These are phyloP conservation scores for Agaricus bisporus DNA, from an alignment of 768 basidiomycete genomes.

Conservation along the genomic window DNA sequence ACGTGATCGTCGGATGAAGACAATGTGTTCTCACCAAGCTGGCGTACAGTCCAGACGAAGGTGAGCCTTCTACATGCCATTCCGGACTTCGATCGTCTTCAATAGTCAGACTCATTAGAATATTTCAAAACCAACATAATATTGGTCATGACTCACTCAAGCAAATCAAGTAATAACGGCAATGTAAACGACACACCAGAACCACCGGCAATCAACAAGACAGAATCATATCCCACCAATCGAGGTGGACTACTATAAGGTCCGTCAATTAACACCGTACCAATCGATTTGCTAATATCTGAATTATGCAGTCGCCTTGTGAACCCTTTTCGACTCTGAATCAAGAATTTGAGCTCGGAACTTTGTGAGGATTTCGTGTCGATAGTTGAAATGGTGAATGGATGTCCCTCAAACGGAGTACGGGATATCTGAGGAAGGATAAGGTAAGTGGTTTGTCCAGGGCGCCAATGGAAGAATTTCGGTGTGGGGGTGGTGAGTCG, in stretches of 20 bases:
- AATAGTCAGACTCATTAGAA: background rate
- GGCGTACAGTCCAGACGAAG: slow-evolving; percentile 41
- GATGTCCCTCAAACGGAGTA: slow-evolving; percentile 48
- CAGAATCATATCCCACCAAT: slow-evolving; percentile 29
- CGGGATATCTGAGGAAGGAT: slow-evolving; percentile 39
- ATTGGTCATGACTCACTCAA: slow-evolving; percentile 24
- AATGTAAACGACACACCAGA: slow-evolving; percentile 45
- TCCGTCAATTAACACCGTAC: slow-evolving; percentile 46
- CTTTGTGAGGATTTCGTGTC: slow-evolving; percentile 15
- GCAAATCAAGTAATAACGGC: slow-evolving; percentile 35
- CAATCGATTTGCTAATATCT: slow-evolving; percentile 14
- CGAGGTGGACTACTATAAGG: slow-evolving; percentile 36
- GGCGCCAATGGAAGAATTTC: slow-evolving; percentile 33
- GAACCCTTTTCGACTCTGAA: slow-evolving; percentile 54
- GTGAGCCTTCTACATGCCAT: slow-evolving; percentile 25
- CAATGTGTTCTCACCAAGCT: slow-evolving; percentile 22
- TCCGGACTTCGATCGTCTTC: slow-evolving; percentile 21
- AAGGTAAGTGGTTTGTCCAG: slow-evolving; percentile 52
- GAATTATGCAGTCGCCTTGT: slow-evolving; percentile 40
- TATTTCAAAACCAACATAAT: background rate
- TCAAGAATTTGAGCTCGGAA: slow-evolving; percentile 42
- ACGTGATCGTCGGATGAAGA: background rate
- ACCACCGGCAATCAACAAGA: slow-evolving; percentile 41
- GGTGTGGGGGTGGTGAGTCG: slow-evolving; percentile 40
- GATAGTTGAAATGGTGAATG: slow-evolving; percentile 53